phyloP scores from a whole-genome alignment of 352 stramenopile genomes.

The Thraustochytrium sp. region DNA sequence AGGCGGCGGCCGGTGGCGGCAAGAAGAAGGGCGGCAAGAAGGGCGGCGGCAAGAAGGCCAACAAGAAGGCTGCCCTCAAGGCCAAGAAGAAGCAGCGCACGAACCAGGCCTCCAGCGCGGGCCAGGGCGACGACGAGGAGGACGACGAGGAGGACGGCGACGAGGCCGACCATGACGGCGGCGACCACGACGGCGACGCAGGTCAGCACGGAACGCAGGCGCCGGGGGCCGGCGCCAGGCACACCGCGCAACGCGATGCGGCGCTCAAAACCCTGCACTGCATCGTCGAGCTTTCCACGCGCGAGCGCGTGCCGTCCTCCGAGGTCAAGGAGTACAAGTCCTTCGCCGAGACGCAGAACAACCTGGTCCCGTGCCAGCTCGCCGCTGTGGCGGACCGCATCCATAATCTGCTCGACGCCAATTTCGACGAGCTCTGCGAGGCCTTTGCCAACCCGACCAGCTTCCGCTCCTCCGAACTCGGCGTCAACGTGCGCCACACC shows the following conservation, averaged over 20 bases:
- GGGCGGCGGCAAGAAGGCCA: slow-evolving; percentile 16
- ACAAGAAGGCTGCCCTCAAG: background rate
- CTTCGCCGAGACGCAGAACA: slow-evolving; percentile 23
- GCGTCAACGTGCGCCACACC: slow-evolving; percentile 11
- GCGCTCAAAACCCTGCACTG: slow-evolving; percentile 9
- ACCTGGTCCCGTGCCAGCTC: background rate
- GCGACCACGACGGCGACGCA: background rate
- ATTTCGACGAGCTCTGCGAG: slow-evolving; percentile 17
- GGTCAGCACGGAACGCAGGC: background rate
- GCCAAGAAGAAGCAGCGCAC: background rate
- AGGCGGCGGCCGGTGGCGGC: background rate
- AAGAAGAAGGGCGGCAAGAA: background rate
- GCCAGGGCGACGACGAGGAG: background rate
- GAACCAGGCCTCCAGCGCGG: background rate
- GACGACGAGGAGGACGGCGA: background rate
- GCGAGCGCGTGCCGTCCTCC: background rate
- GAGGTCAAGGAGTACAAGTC: slow-evolving; percentile 21
- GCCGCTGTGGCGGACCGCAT: background rate
- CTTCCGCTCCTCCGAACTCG: background rate
- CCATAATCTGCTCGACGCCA: slow-evolving; percentile 8
- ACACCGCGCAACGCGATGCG: background rate
- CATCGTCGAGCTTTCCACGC: slow-evolving; percentile 11
- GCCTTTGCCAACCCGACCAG: background rate
- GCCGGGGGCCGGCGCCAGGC: too few species aligned
- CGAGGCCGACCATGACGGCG: background rate